Evolutionary conservation across 2,329 filamentous ascomycete genomes (phyloP), one percentile per base, ranked within the genome.

Genomic region (Atkinsonella texensis): DNA sequence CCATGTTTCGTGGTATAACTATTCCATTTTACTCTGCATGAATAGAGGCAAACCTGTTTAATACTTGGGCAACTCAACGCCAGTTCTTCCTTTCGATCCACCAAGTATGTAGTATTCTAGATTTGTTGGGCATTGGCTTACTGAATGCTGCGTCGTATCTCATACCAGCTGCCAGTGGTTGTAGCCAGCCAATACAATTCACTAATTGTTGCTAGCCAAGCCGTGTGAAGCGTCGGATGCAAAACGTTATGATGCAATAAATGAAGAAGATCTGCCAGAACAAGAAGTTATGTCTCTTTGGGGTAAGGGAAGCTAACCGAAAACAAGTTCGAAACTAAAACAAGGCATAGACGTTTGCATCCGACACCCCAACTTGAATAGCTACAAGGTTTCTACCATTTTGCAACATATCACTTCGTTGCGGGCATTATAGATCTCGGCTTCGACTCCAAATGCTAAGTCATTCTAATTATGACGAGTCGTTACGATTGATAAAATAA

Each of bases 401-500:
- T 5, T 12, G 15, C 38, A 32, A 20, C 15, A 9, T 32, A 11
- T n/a, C 20, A 31, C 20, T 7, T 18, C 43, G 28, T 35, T 2
- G 48, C 18, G 31, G 35, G 12, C n/a, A 33, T 33, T 12, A 23
- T 23, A 17, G 17, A 38, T 17, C 40, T n/a, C 40, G 10, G 35
- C 33, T 33, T 9, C 11, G 32, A 28, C 7, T 48, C 17, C 4
- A n/a, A 20, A 41, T 51, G 10, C 10, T 5, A 20, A 45, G 42
- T 12, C 13, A 6, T 10, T 18, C n/a, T 46, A n/a, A 11, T 69
- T 61, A 71, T 49, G 63, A 61, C 31, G 60, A 55, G 52, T 75
- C 68, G 55, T 80, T 80, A 55, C 72, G 70, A 56, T 70, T 73
- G 57, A 82, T 81, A 54, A 81, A 81, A 64, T 81, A 82, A 32